These are phyloP conservation scores for Aureobasidium sp. DNA, from an alignment of 2,329 filamentous ascomycete genomes.

Conservation along the genomic window DNA sequence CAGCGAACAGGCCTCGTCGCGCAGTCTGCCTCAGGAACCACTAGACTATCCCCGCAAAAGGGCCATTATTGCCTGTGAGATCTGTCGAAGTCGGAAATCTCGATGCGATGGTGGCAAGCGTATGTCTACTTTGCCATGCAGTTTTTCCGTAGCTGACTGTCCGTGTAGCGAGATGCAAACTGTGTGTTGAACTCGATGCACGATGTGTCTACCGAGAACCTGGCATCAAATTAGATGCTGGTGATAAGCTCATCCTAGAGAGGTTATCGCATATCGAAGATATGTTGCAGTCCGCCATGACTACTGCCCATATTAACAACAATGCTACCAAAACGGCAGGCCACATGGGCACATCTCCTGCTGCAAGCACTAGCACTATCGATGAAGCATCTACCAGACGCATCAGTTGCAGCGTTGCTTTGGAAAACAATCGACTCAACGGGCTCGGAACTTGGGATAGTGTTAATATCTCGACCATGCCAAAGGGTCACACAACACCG, in stretches of 20 bases:
- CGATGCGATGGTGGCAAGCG: conserved; percentile 27
- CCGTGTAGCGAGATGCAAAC: conserved; percentile 68
- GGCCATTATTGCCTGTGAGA: conserved; percentile 30
- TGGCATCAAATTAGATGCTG: conserved; percentile 78
- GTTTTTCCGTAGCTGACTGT: conserved; percentile 24
- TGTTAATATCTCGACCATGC: conserved; percentile 75
- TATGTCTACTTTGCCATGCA: conserved; percentile 3
- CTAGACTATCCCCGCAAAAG: conserved; percentile 29
- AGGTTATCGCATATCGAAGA: conserved; percentile 70
- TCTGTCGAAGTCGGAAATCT: conserved; percentile 29
- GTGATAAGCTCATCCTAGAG: conserved; percentile 78
- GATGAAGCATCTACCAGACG: conserved; percentile 25
- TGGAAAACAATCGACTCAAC: conserved; percentile 29
- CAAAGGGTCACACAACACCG: conserved; percentile 74
- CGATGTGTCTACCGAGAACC: conserved; percentile 81
- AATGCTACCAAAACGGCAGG: background rate
- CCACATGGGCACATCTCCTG: conserved; percentile 2
- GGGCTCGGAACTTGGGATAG: conserved; percentile 65
- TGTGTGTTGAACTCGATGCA: conserved; percentile 73
- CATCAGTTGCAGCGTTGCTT: conserved; percentile 13
- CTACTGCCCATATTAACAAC: background rate
- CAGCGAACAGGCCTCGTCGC: background rate
- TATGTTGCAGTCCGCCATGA: conserved; percentile 56
- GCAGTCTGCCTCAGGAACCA: conserved; percentile 20
- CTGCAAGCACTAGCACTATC: conserved; percentile 42